phyloP scores from a whole-genome alignment of 371 early-diverging fungal genomes.

The Mucor racemosus region DNA sequence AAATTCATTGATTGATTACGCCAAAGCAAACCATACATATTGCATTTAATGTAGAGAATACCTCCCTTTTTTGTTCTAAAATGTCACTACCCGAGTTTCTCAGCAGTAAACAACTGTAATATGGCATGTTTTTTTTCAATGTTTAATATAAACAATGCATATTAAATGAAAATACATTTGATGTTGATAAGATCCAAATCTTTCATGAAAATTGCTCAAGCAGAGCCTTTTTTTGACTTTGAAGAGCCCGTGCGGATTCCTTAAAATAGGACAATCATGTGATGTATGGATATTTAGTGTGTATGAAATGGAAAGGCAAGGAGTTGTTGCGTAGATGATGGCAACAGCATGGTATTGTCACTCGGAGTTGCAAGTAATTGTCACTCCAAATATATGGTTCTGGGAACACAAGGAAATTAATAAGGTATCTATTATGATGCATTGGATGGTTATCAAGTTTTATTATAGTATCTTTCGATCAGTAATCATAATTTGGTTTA shows the following conservation, averaged over 20 bases:
- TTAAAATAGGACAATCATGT: slow-evolving; percentile 10
- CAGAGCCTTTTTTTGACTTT: neutral
- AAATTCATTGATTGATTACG: neutral
- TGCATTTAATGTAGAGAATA: neutral
- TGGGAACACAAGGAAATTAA: slow-evolving; percentile 5
- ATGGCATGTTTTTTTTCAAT: neutral
- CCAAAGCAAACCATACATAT: neutral
- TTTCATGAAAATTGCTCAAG: neutral
- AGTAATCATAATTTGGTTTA: neutral
- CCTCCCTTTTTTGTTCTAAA: neutral
- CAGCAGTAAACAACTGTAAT: neutral
- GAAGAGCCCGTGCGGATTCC: slow-evolving; percentile 10
- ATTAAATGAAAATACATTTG: neutral
- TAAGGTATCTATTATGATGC: neutral
- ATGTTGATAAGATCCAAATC: neutral
- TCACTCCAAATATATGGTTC: slow-evolving; percentile 1
- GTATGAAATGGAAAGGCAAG: neutral
- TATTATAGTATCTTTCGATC: neutral
- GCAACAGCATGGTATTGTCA: neutral
- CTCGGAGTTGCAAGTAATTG: neutral
- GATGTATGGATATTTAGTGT: neutral
- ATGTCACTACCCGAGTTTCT: neutral
- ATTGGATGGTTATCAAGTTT: neutral
- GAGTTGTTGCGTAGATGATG: too few species aligned
- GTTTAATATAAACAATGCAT: too few species aligned